phyloP scores from a whole-genome alignment of 2,329 filamentous ascomycete species.

The Fusarium anguioides region DNA sequence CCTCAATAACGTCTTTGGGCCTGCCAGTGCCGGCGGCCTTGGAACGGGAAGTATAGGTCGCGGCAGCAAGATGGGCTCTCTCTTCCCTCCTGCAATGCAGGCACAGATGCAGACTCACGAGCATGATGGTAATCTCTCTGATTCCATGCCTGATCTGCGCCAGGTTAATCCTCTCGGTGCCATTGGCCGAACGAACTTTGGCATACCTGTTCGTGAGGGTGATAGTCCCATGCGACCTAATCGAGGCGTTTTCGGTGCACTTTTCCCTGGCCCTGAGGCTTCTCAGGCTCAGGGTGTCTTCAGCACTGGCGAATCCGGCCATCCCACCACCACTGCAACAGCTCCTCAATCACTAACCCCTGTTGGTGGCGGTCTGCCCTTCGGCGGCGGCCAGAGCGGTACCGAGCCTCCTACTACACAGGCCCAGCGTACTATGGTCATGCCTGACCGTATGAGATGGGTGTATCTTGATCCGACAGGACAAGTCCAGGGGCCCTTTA shows the following conservation, averaged over 20 bases:
- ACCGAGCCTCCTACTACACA: constrained; percentile 71
- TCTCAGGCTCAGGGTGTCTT: constrained; percentile 51
- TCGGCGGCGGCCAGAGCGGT: constrained; percentile 51
- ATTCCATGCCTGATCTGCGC: constrained; percentile 69
- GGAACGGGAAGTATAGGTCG: constrained; percentile 76
- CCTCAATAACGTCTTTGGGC: constrained; percentile 76
- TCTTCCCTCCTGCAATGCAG: constrained; percentile 92
- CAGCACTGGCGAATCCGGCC: constrained; percentile 52
- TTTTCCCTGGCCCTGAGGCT: constrained; percentile 57
- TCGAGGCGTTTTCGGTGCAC: constrained; percentile 67
- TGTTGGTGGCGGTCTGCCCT: constrained; percentile 50
- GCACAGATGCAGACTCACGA: constrained; percentile 85
- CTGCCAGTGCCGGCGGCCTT: constrained; percentile 64
- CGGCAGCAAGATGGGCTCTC: constrained; percentile 82
- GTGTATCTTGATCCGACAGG: constrained; percentile 96
- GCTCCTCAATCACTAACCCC: constrained; percentile 52
- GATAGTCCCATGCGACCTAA: constrained; percentile 68
- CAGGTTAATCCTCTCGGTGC: constrained; percentile 72
- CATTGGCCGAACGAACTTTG: constrained; percentile 72
- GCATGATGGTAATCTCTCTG: constrained; percentile 69
- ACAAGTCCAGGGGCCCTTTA: constrained; percentile 92
- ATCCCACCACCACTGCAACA: constrained; percentile 49
- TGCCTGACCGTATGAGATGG: constrained; percentile 99
- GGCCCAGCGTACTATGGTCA: constrained; percentile 87
- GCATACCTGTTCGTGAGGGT: constrained; percentile 63